Percentiles rank a stretch among this genome's conserved stretches.
Conservation (phyloP, 2,329 filamentous ascomycete species). For the Beauveria brongniartii region DNA sequence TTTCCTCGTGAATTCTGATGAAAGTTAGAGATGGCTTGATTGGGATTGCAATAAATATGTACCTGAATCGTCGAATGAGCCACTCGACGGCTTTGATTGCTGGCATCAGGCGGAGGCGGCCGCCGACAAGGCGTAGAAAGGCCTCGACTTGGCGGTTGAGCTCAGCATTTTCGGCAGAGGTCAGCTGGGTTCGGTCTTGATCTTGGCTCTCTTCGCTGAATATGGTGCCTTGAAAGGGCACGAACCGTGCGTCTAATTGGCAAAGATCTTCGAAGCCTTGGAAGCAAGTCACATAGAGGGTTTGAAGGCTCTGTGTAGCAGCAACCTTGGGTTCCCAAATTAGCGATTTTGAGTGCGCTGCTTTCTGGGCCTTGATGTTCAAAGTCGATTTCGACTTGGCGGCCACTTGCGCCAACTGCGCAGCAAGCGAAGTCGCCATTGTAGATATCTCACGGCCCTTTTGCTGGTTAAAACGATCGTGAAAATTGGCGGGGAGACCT, state of each 20-base stretch:
- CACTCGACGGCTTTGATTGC: conserved; percentile 90
- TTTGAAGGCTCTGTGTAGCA: conserved; percentile 81
- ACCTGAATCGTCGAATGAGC: conserved; percentile 87
- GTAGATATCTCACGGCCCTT: conserved; percentile 2
- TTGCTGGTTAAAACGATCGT: neutral
- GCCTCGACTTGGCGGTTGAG: conserved; percentile 70
- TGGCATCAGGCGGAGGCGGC: conserved; percentile 72
- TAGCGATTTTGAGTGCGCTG: conserved; percentile 85
- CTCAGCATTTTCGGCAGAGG: conserved; percentile 69
- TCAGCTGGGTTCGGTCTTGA: conserved; percentile 82
- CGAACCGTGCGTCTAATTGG: conserved; percentile 72
- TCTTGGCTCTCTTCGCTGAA: conserved; percentile 92
- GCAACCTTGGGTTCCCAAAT: conserved; percentile 86
- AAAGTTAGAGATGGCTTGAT: conserved; percentile 6
- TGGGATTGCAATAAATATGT: conserved; percentile 19
- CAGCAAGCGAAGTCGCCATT: conserved; percentile 82
- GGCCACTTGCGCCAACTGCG: conserved; percentile 89
- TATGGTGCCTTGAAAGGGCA: conserved; percentile 64
- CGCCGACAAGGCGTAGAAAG: conserved; percentile 74
- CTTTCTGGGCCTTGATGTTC: conserved; percentile 87
- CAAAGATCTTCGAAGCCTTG: conserved; percentile 91
- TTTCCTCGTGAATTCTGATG: conserved; percentile 79
- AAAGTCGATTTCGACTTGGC: conserved; percentile 83
- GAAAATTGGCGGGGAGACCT: neutral
- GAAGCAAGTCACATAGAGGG: conserved; percentile 75